Base-by-base conservation (phyloP, 805 yeast species). In the Yarrowia sp. region DNA sequence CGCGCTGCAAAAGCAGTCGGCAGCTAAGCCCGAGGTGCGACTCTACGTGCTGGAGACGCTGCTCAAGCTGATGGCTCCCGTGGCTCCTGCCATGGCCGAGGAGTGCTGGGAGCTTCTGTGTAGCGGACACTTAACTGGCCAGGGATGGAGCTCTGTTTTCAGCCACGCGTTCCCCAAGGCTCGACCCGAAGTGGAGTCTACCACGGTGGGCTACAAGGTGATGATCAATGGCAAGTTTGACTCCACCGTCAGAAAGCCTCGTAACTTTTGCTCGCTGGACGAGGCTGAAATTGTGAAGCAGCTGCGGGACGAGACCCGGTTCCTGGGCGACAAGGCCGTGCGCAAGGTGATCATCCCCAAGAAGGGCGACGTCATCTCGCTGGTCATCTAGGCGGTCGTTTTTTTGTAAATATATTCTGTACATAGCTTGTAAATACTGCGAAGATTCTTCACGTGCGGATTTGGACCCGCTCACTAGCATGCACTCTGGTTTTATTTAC, bases 51-150 rank as follows among this genome's bases (percentile, higher is more conserved):
- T 80, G 63, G 76, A 79, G 65, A 83, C 81, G 61, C 74, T 91
- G 16, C 67, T 90, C 16, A 77, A 82, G n/a, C 71, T 83, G 6
- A 80, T 88, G 73, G 78, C 93, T 2, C 97, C 97, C 0, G 87
- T 92, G 0, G 81, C 88, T 0, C 98, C 99, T 0, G 81, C 86
- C 6, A 79, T 84, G 7, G 82, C 90, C 0, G 98, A 93, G 68
- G 98, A 93, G 72, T 79, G 88, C 22, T 85, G 93, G 84, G 90
- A 86, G 63, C 66, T 70, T 2, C 68, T 85, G 2, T 72, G 74
- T 25, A 55, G n/a, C n/a, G n/a, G n/a, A n/a, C n/a, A 63, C 1
- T 64, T 68, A 2, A 65, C 66, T 18, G 70, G 71, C 6, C 65
- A 36, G 55, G 25, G 63, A 6, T 78, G 84, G 81, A 67, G 69